Evolutionary conservation across 2,329 filamentous ascomycete genomes (phyloP), one percentile per base, ranked within the genome.

Genomic region (Stagonosporopsis rhizophila): DNA sequence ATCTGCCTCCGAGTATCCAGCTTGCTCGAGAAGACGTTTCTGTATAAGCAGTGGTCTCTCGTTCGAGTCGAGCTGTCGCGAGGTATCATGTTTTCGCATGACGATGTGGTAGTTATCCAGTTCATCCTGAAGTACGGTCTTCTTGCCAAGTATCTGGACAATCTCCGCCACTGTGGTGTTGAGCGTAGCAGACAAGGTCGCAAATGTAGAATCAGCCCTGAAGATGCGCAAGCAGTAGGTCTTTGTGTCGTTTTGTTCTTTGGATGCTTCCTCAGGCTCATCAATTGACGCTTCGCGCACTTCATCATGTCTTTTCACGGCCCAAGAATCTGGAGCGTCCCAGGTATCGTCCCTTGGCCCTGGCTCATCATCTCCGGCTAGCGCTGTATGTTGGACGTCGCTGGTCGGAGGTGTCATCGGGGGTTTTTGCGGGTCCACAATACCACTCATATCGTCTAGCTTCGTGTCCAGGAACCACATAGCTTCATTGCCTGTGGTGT

Each of bases 271-370:
- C 42, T 86, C 87, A 25, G 83, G 80, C 51, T 94, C 89, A 60
- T 92, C 89, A 14, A 85, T 80, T 53, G 92, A 89, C 73, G 78
- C 65, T 80, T 83, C 63, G n/a, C 82, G 69, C 12, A 78, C 75
- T 64, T 92, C 88, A 7, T 85, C 85, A 35, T 80, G 77, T 55
- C 87, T 88, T 65, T 90, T 91, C 23, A 98, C 94, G 46, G 91
- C 92, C 95, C 95, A 99, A 73, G 93, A 97, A 75, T 98, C 94
- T 1, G 95, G 94, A 3, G 93, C 93, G 74, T 96, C 91, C 94
- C 94, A 99, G 3, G 61, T 58, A 25, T 73, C 77, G 45, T 79
- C 75, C 75, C 20, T 68, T 61, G 52, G 51, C 9, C 45, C 59
- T 6, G 65, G 65, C 23, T 75, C 72, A 15, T 64, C 67, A 17